A percentile compares a stretch with the other conserved stretches of the same genome.
phyloP scores from a whole-genome alignment of 2,329 filamentous ascomycete species.

The Gremmenia infestans region DNA sequence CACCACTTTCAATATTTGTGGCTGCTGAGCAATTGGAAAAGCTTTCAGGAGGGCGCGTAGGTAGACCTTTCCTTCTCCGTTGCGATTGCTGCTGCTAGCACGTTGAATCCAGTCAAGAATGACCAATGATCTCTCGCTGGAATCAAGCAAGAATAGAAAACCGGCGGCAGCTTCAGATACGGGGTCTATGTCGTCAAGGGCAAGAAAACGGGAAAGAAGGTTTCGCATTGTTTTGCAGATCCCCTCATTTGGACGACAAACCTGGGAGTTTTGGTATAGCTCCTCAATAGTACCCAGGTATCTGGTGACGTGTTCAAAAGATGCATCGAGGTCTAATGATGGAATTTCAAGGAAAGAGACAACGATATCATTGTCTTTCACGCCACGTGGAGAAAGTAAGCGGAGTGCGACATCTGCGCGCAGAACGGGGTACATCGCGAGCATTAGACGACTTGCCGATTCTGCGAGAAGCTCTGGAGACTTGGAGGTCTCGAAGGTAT shows the following conservation, averaged over 20 bases:
- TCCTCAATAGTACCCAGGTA: neutral
- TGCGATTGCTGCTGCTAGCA: constrained; percentile 33
- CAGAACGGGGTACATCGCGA: constrained; percentile 44
- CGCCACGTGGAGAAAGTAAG: neutral
- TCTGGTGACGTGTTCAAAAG: neutral
- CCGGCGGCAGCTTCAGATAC: constrained; percentile 48
- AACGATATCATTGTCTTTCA: neutral
- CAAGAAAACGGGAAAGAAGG: constrained; percentile 41
- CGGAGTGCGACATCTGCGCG: constrained; percentile 5
- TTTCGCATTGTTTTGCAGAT: neutral
- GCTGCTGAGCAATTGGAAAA: constrained; percentile 4
- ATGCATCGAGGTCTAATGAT: neutral
- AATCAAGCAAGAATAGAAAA: constrained; percentile 42
- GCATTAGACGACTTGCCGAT: constrained; percentile 53
- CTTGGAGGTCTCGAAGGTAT: neutral
- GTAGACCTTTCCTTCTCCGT: constrained; percentile 38
- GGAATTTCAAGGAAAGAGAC: neutral
- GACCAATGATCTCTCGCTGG: constrained; percentile 34
- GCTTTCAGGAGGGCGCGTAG: constrained; percentile 43
- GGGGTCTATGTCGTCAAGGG: constrained; percentile 34
- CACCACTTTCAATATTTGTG: constrained; percentile 38
- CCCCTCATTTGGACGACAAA: neutral
- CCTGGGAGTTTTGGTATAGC: neutral
- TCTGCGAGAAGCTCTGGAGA: constrained; percentile 60
- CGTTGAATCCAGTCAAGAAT: constrained; percentile 44